Base-by-base conservation (phyloP, 129 eudicot genomes). In the Saposhnikovia divaricata region DNA sequence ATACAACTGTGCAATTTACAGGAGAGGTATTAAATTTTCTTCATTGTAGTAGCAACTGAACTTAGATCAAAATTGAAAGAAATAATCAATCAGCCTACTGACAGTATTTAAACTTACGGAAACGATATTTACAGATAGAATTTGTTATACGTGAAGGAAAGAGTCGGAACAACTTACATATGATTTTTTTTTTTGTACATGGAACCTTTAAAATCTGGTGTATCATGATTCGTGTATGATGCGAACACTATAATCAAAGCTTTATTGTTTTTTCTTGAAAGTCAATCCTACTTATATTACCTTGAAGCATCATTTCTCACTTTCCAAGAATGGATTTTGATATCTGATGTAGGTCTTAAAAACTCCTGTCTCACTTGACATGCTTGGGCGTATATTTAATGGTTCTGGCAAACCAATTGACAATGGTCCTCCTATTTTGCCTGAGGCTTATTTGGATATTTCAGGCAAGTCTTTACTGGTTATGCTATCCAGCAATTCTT, bases 361-460 rank as follows among this genome's bases (percentile, higher is more conserved):
- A 87, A 95, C 98, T 80, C 98, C 98, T 46, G 98, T 95, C 85
- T 95, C 98, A 16, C 66, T 83, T 88, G 98, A 95, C 81, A 95
- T 95, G 98, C 97, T 95, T 84, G 98, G 98, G 65, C 98, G 98
- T 76, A 92, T 95, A 77, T 95, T 95, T 79, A 92, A 95, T 81
- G 98, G 98, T 83, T 95, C 98, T 59, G 98, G 98, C 28, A 95
- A 95, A 82, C 98, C 97, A 70, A 95, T 95, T 81, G 98, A 95
- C 77, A 95, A 95, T 72, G 98, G 98, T 55, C 98, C 98, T 78
- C 98, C 98, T n/a, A 92, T 95, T 83, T 82, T 92, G 75, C 96
- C 97, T 0, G 97, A 92, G 84, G 97, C 97, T 40, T 92, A 92
- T 83, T 79, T 90, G 77, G 97, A 92, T 88, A 92, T 92, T 82